A percentile compares a stretch with the other conserved stretches of the same genome.
Evolutionary conservation across 106 monocot genomes (phyloP).

Genomic region (Platanthera zijinensis): DNA sequence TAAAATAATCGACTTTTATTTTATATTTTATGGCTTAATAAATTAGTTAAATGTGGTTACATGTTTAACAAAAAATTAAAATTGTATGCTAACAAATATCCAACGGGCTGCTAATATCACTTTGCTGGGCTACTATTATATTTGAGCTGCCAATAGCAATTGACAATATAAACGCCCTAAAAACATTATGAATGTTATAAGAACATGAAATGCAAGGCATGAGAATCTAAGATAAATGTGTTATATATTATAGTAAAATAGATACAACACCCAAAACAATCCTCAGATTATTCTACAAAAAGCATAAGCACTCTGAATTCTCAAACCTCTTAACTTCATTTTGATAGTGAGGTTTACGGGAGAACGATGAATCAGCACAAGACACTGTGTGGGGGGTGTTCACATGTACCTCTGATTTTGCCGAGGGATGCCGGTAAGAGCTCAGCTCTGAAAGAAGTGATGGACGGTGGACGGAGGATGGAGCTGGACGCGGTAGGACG

Average conservation of each 20-base stretch:
- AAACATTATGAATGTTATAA: too few species aligned
- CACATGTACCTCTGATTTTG: not conserved
- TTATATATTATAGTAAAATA: not conserved
- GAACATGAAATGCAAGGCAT: not conserved
- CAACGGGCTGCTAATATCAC: too few species aligned
- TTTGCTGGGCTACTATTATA: too few species aligned
- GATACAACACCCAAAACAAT: constrained; percentile 5
- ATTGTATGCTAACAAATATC: too few species aligned
- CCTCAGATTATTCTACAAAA: not conserved
- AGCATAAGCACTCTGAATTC: not conserved
- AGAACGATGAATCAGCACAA: not conserved
- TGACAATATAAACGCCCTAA: too few species aligned
- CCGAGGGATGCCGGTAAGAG: not conserved
- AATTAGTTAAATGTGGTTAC: too few species aligned
- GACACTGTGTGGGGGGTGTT: not conserved
- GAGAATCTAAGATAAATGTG: not conserved
- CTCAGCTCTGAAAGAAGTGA: not conserved
- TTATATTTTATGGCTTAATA: too few species aligned
- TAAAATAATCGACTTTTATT: too few species aligned
- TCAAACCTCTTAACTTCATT: not conserved
- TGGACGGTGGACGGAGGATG: not conserved
- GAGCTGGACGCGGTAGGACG: not conserved
- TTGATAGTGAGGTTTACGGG: not conserved
- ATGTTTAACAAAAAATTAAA: too few species aligned
- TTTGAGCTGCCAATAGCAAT: too few species aligned